Conservation (phyloP, 2,329 filamentous ascomycete species). For the Cordyceps javanica region DNA sequence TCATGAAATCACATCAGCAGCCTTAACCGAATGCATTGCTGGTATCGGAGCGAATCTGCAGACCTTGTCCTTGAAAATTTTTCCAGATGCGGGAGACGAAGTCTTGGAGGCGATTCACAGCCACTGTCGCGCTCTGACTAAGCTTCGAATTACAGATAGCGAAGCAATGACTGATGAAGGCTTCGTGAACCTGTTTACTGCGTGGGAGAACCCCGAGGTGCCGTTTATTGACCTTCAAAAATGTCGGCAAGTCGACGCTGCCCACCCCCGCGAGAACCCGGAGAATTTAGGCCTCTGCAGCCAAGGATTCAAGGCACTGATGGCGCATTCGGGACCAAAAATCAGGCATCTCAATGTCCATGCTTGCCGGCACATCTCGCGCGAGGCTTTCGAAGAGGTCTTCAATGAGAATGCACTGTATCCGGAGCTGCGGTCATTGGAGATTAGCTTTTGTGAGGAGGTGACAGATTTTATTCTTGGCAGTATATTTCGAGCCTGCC, state of each 20-base stretch:
- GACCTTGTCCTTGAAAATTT: conserved; percentile 71
- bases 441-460: conserved; percentile 69
- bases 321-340: conserved; percentile 69
- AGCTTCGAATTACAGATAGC: conserved; percentile 78
- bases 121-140: conserved; percentile 60
- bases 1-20: conserved; percentile 47
- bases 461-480: conserved; percentile 61
- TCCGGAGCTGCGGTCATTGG: conserved; percentile 62
- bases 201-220: conserved; percentile 70
- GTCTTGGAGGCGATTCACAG: conserved; percentile 66
- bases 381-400: conserved; percentile 64
- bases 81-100: conserved; percentile 59
- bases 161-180: conserved; percentile 67
- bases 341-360: conserved; percentile 70
- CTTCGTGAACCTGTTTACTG: conserved; percentile 65
- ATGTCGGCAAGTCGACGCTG: conserved; percentile 70
- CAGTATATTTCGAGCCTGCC: conserved; percentile 58
- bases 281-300: conserved; percentile 67
- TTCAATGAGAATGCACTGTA: conserved; percentile 60
- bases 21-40: conserved; percentile 55
- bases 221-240: conserved; percentile 67
- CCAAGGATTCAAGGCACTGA: conserved; percentile 70
- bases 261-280: conserved; percentile 58
- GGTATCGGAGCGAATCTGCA: conserved; percentile 59
- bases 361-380: conserved; percentile 75